Evolutionary conservation across 2,329 filamentous ascomycete species (phyloP).

Genomic region (Anisogramma anomala): DNA sequence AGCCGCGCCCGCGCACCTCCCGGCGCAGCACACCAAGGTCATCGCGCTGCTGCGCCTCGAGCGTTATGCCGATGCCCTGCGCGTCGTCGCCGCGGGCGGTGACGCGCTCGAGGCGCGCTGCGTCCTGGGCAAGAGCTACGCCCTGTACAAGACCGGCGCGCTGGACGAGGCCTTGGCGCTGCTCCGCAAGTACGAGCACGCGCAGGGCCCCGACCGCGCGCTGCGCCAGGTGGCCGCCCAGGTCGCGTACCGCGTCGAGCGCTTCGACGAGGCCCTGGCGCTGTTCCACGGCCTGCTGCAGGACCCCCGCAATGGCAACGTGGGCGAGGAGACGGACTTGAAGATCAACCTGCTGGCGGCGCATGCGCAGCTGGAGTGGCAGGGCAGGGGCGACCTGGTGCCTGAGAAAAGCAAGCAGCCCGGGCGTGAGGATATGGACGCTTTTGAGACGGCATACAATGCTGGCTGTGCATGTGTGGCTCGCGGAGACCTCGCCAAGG

Average conservation of each 20-base stretch:
- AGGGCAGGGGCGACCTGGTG: conserved; percentile 40
- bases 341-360: conserved; percentile 64
- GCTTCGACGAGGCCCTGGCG: conserved; percentile 53
- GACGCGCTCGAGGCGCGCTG: conserved; percentile 49
- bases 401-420: conserved; percentile 43
- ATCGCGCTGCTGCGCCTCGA: conserved; percentile 73
- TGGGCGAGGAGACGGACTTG: conserved; percentile 61
- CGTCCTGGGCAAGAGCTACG: conserved; percentile 62
- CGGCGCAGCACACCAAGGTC: conserved; percentile 57
- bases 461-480: conserved; percentile 63
- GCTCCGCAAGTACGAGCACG: conserved; percentile 20
- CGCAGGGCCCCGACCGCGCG: conserved; percentile 19
- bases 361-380: conserved; percentile 63
- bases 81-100: conserved; percentile 53
- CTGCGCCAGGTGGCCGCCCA: conserved; percentile 49
- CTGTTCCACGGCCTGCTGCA: conserved; percentile 50
- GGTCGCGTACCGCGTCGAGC: conserved; percentile 62
- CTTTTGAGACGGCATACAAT: conserved; percentile 76
- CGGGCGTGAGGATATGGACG: conserved; percentile 51
- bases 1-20: conserved; percentile 38
- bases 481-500: conserved; percentile 52
- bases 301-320: conserved; percentile 29
- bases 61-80: conserved; percentile 66
- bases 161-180: conserved; percentile 49
- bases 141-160: conserved; percentile 69